phyloP scores from a whole-genome alignment of 441 rosid genomes.

The Gossypium lobatum region DNA sequence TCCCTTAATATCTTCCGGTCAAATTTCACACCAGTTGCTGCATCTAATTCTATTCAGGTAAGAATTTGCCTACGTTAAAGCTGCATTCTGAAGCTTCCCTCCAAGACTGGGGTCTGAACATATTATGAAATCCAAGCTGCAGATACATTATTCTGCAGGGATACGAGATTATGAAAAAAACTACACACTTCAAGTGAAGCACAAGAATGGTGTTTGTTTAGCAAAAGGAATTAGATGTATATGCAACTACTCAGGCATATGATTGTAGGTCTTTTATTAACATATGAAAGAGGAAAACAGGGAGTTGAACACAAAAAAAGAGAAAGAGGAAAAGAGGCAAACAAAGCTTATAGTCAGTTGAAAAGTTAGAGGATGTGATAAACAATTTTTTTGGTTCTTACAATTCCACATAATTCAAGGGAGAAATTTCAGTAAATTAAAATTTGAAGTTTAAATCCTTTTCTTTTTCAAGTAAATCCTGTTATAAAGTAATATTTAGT shows the following conservation, averaged over 20 bases:
- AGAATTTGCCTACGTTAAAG: constrained; percentile 7
- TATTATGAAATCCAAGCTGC: neutral
- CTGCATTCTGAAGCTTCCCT: constrained; percentile 7
- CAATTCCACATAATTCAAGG: neutral
- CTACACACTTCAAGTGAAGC: neutral
- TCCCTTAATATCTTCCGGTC: constrained; percentile 21
- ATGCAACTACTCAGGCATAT: constrained; percentile 10
- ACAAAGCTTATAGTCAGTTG: neutral
- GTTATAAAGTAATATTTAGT: no score
- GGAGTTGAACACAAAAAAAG: neutral
- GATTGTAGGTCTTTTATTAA: neutral
- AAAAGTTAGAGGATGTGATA: neutral
- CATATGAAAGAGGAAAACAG: neutral
- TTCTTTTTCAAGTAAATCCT: no score
- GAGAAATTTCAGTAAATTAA: neutral
- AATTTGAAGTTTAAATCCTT: neutral
- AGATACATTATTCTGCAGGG: constrained; percentile 17
- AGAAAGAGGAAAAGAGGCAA: neutral
- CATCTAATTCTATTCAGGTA: constrained; percentile 14
- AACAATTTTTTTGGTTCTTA: neutral
- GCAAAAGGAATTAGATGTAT: constrained; percentile 5
- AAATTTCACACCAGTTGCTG: constrained; percentile 12
- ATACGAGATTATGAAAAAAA: constrained; percentile 15
- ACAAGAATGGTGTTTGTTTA: neutral
- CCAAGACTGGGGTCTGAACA: neutral